phyloP scores from a whole-genome alignment of 2,329 filamentous ascomycete genomes.

The Diaporthe nobilis region DNA sequence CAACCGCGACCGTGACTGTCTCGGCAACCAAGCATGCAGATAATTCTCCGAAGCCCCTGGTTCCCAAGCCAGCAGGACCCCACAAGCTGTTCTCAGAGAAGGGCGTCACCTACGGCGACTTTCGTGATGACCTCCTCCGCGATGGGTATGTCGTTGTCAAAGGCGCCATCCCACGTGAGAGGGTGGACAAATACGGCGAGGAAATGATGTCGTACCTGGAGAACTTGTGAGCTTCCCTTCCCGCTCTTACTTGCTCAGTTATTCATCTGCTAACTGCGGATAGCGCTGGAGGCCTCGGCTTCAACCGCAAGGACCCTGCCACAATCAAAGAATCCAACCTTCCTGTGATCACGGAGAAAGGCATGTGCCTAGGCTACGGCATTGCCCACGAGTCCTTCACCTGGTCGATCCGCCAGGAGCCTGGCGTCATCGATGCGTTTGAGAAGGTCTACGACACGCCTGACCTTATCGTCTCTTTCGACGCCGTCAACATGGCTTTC shows the following conservation, averaged over 20 bases:
- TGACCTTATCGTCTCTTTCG: slow-evolving; percentile 64
- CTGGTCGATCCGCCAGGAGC: slow-evolving; percentile 62
- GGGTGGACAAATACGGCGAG: slow-evolving; percentile 39
- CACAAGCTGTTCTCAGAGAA: slow-evolving; percentile 5
- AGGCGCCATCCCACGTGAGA: slow-evolving; percentile 34
- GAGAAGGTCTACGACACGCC: slow-evolving; percentile 60
- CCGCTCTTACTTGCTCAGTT: not conserved
- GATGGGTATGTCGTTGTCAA: slow-evolving; percentile 47
- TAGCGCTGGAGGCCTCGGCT: slow-evolving; percentile 36
- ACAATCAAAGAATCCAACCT: slow-evolving; percentile 41
- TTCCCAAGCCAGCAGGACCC: slow-evolving; percentile 8
- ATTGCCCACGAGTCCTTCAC: slow-evolving; percentile 63
- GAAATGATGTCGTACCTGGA: slow-evolving; percentile 40
- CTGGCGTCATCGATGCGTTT: slow-evolving; percentile 60
- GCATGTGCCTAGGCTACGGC: slow-evolving; percentile 62
- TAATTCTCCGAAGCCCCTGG: not conserved
- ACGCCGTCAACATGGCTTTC: slow-evolving; percentile 60
- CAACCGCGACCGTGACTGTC: slow-evolving; percentile 38
- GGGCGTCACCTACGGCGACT: slow-evolving; percentile 52
- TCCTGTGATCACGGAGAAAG: slow-evolving; percentile 59
- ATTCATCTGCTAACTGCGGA: not conserved
- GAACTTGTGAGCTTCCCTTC: slow-evolving; percentile 48
- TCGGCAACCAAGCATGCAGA: not conserved
- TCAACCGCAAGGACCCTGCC: slow-evolving; percentile 40
- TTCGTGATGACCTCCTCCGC: slow-evolving; percentile 62